Evolutionary conservation across 257 asterid genomes (phyloP), one percentile per base, ranked within the genome.

Genomic region (Coffea eugenioides): DNA sequence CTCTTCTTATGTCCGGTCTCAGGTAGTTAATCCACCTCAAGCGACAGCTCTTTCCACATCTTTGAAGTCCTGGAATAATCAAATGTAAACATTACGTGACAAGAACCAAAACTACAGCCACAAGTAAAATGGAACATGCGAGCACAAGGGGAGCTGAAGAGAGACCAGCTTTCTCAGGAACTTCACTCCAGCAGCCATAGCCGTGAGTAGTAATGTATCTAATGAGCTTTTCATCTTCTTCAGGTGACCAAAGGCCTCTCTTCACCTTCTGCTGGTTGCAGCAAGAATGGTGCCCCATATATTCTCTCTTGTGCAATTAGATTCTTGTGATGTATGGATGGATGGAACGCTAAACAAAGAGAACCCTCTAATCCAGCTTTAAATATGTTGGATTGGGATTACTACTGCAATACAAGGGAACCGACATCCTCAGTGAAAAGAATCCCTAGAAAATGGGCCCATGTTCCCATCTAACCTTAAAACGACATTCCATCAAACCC

Each of bases 261-360:
- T 93, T 95, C 77, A 95, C 99, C 90, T 95, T 95, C 93, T 93
- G 99, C 89, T 93, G 99, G 81, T 93, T 93, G 90, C 99, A 95
- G 87, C 99, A 95, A 71, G 99, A 92, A 79, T 95, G 99, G 73
- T 92, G 97, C 80, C 99, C 99, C 99, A 95, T 87, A 8, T 77
- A 5, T 65, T 13, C 36, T 12, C 51, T 16, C 25, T 57, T 4
- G 61, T 54, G 23, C 18, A 54, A 45, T 52, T 52, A 52, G 13
- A 12, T 41, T 36, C 31, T 75, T 45, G 11, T 62, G 72, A 6
- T n/a, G 25, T 49, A 23, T 57, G 13, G 49, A 56, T 52, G 11
- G 18, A 20, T 45, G 39, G 49, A 59, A 25, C 45, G 71, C 73
- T 64, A 62, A 82, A 82, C 46, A 61, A 41, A 71, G 41, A 46